Evolutionary conservation across 768 basidiomycete species (phyloP).

Genomic region (Ramaria sp.): DNA sequence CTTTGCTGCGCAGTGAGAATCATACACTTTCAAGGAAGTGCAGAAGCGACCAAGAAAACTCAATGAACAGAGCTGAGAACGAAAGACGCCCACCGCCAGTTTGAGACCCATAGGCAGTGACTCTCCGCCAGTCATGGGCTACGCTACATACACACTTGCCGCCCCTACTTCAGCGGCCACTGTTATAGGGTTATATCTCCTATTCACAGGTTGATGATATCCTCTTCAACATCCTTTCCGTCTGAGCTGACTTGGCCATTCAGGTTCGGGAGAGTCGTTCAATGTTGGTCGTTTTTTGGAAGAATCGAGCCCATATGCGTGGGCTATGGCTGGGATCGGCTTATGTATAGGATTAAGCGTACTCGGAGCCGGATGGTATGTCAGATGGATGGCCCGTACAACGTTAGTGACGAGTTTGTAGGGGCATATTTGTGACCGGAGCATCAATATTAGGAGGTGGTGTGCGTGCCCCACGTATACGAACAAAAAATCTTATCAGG

Average conservation of each 20-base stretch:
- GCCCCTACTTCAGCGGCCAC: conserved; percentile 46
- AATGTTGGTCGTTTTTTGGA: conserved; percentile 91
- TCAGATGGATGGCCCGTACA: conserved; percentile 1
- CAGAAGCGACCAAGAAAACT: neutral
- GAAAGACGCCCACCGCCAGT: neutral
- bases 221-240: neutral
- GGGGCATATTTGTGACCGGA: conserved; percentile 97
- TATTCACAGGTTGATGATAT: conserved; percentile 65
- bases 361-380: conserved; percentile 90
- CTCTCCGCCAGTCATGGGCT: conserved; percentile 17
- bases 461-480: conserved; percentile 84
- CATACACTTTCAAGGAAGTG: neutral
- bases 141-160: conserved; percentile 17
- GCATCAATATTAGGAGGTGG: conserved; percentile 95
- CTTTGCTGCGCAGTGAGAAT: neutral
- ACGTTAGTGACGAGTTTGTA: conserved; percentile 22
- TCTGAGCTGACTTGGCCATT: neutral
- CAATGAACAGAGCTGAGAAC: neutral
- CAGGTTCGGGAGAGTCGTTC: conserved; percentile 85
- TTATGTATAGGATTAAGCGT: conserved; percentile 91
- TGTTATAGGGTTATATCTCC: conserved; percentile 71
- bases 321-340: conserved; percentile 85
- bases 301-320: conserved; percentile 87
- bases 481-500: conserved; percentile 98
- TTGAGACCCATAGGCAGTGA: neutral